Evolutionary conservation across 2,329 filamentous ascomycete genomes (phyloP).

Genomic region (Gaeumannomyces tritici): DNA sequence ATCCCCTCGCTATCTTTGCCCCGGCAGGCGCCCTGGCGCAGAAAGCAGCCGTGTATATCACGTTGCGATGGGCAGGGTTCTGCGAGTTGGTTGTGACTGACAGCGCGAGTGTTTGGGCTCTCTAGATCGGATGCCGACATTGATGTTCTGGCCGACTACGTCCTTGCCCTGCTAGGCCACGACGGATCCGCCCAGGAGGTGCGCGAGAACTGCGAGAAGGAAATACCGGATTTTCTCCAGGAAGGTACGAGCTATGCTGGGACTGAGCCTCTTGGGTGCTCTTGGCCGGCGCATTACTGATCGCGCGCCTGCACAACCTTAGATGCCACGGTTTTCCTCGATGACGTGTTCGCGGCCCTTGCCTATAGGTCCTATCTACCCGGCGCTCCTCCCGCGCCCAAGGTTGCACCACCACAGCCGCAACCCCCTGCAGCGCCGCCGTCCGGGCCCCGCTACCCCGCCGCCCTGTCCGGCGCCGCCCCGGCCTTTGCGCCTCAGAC

Average conservation of each 20-base stretch:
- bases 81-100: neutral
- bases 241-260: constrained; percentile 37
- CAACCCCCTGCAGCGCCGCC: constrained; percentile 8
- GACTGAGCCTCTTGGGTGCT: neutral
- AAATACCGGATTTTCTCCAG: constrained; percentile 67
- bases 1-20: constrained; percentile 1
- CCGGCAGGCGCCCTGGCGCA: neutral
- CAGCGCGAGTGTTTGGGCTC: constrained; percentile 4
- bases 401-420: constrained; percentile 9
- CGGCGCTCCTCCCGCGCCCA: constrained; percentile 35
- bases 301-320: neutral
- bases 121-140: constrained; percentile 67
- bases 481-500: constrained; percentile 6
- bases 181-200: constrained; percentile 58
- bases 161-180: constrained; percentile 65
- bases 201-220: constrained; percentile 56
- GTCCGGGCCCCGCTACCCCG: constrained; percentile 12
- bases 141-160: constrained; percentile 75
- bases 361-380: constrained; percentile 51
- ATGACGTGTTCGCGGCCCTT: constrained; percentile 61
- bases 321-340: constrained; percentile 55
- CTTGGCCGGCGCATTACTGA: neutral
- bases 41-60: too few relatives aligned
- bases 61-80: constrained; percentile 1
- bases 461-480: constrained; percentile 3